phyloP scores from a whole-genome alignment of 1,284 basidiomycete species.

The Sporisorium graminicola region DNA sequence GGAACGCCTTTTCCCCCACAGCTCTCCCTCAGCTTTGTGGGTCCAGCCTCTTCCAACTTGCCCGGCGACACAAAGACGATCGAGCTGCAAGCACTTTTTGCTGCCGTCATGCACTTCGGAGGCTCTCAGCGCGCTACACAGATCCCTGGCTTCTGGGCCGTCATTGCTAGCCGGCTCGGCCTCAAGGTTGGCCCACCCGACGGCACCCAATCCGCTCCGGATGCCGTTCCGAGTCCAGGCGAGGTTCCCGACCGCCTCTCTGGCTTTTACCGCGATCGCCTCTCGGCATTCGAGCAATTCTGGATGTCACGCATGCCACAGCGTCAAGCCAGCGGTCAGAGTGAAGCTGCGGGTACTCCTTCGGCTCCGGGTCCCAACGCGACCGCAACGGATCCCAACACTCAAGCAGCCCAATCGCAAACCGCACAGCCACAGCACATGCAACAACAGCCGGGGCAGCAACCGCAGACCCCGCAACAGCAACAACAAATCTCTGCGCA shows the following conservation, averaged over 20 bases:
- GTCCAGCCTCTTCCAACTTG: constrained; percentile 49
- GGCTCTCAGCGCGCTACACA: constrained; percentile 55
- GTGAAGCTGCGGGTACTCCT: constrained; percentile 34
- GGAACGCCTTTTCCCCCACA: constrained; percentile 57
- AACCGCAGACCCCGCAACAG: constrained; percentile 24
- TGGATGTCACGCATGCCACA: constrained; percentile 61
- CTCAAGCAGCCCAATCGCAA: constrained; percentile 18
- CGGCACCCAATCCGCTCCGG: constrained; percentile 39
- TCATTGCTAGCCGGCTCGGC: constrained; percentile 58
- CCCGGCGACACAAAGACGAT: constrained; percentile 59
- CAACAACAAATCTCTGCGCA: constrained; percentile 18
- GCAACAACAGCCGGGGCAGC: constrained; percentile 21
- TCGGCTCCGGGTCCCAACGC: constrained; percentile 20
- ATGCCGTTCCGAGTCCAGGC: constrained; percentile 51
- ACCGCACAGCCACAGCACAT: constrained; percentile 13
- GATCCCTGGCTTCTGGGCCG: constrained; percentile 62
- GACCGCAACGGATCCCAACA: constrained; percentile 10
- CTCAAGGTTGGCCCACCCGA: constrained; percentile 56
- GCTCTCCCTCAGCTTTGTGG: constrained; percentile 52
- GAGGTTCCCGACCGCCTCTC: constrained; percentile 63
- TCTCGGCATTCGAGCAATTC: constrained; percentile 61
- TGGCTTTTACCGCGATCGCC: constrained; percentile 58
- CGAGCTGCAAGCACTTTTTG: constrained; percentile 60
- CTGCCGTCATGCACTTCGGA: constrained; percentile 55
- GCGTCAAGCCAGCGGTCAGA: constrained; percentile 42